Evolutionary conservation across 2,329 filamentous ascomycete genomes (phyloP), one percentile per base, ranked within the genome.

Genomic region (Colletotrichum tabaci): DNA sequence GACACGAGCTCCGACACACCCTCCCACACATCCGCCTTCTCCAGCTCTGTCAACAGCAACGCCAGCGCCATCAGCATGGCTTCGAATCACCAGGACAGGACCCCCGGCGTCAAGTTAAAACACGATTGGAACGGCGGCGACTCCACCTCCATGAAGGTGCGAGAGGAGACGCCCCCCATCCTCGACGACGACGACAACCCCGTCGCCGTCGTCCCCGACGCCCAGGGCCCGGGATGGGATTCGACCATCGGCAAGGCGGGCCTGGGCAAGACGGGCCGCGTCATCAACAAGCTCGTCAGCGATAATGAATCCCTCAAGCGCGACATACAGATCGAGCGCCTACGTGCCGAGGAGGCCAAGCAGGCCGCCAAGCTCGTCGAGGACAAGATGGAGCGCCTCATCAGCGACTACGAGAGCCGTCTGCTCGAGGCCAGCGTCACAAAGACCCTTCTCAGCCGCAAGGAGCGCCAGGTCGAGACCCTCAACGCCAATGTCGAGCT

Each of bases 251-350:
- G 91, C 75, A 91, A 92, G 77, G 91, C 91, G 9, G 91, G 90
- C 3, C 83, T 92, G 2, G 92, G 92, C 53, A 94, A 94, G 84
- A 94, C 91, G 12, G 92, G 92, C 10, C 87, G 92, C 44, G 92
- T 94, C 63, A 96, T 96, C 80, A 94, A 96, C 82, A 90, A 91
- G 77, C 87, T 96, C 65, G 93, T 94, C 78, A 91, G 91, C 64
- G 93, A 96, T 78, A 95, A 95, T 75, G 93, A 96, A 77, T 88
- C 91, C 50, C 85, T 96, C 56, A 93, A 93, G 76, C 88, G 93
- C 63, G 93, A 96, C 74, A 85, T 93, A 68, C 86, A 92, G 76
- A 88, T 92, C 67, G 91, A 93, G 80, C 85, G 86, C 23, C 79
- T 92, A 66, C 87, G 87, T 56, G 87, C 91, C 55, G 92, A 94